Evolutionary conservation across 306 rosid species (phyloP).

Genomic region (Corylus heterophylla): DNA sequence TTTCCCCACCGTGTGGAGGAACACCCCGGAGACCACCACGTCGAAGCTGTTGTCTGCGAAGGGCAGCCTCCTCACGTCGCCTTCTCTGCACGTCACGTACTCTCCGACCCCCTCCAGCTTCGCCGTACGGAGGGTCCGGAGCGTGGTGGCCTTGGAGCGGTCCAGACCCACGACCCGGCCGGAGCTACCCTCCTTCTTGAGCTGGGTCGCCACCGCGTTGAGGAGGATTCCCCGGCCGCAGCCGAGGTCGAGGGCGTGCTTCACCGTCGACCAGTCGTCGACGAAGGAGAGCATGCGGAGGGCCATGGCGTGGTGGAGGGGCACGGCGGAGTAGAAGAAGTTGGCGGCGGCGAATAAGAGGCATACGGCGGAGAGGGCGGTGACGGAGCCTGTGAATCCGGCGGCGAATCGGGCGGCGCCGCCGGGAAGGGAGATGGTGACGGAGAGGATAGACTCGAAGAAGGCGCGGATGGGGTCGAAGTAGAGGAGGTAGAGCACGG

Average conservation of each 20-base stretch:
- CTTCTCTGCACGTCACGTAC: slow-evolving; percentile 93
- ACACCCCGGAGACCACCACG: slow-evolving; percentile 93
- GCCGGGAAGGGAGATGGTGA: slow-evolving; percentile 36
- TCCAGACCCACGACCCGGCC: slow-evolving; percentile 94
- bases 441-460: slow-evolving; percentile 57
- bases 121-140: slow-evolving; percentile 70
- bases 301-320: slow-evolving; percentile 89
- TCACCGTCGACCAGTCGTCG: slow-evolving; percentile 90
- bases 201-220: slow-evolving; percentile 90
- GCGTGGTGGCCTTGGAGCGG: slow-evolving; percentile 51
- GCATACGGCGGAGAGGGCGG: slow-evolving; percentile 79
- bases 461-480: slow-evolving; percentile 53
- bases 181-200: slow-evolving; percentile 86
- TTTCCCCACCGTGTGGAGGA: slow-evolving; percentile 86
- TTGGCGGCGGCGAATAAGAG: slow-evolving; percentile 87
- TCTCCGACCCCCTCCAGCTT: slow-evolving; percentile 87
- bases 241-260: slow-evolving; percentile 91
- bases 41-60: slow-evolving; percentile 90
- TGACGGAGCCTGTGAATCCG: slow-evolving; percentile 79
- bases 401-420: slow-evolving; percentile 80
- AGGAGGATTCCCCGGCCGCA: slow-evolving; percentile 95
- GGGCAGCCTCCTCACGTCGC: slow-evolving; percentile 81
- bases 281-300: slow-evolving; percentile 82
- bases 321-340: slow-evolving; percentile 90
- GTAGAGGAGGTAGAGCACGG: slow-evolving; percentile 66